Base-by-base conservation (phyloP, 306 rosid genomes). In the Potentilla sterilis region DNA sequence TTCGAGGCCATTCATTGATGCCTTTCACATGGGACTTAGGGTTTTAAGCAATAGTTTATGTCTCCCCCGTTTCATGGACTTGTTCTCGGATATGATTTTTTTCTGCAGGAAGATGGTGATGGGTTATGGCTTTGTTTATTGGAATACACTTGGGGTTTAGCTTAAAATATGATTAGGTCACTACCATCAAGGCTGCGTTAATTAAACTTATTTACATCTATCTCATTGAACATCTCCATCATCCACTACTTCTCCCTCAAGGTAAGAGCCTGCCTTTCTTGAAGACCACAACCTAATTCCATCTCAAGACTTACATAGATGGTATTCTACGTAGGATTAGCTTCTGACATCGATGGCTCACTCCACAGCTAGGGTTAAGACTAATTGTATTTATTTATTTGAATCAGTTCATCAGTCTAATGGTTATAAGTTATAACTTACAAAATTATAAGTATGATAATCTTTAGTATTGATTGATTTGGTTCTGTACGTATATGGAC, bases 21-120 rank as follows among this genome's bases (percentile, higher is more conserved):
- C 79, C 82, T 62, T 83, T 80, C 87, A 83, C 84, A 80, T 83
- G 87, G 71, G 81, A 69, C 72, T 73, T 58, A 52, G 51, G 68
- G 48, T 67, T 67, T 65, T 72, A 10, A 34, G 57, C 63, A 71
- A 18, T 16, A 24, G 15, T 63, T 40, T 80, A 55, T 72, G 12
- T 64, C 41, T 46, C 8, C 24, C 69, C 21, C 58, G 32, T 81
- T 59, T 62, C 83, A 78, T 78, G 80, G 86, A 74, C 83, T 82
- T 82, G 78, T 44, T 65, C 38, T 13, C 75, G 9, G 69, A 76
- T 47, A 66, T 76, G 46, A 40, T 79, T 66, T 32, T 75, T 76
- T 75, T 72, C 55, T 16, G 14, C 7, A 12, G 42, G 75, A 28
- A 78, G 77, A 79, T 75, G 66, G 67, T 70, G 74, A 62, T 67